Conservation (phyloP, 768 basidiomycete genomes). For the Sporobolomyces pararoseus region DNA sequence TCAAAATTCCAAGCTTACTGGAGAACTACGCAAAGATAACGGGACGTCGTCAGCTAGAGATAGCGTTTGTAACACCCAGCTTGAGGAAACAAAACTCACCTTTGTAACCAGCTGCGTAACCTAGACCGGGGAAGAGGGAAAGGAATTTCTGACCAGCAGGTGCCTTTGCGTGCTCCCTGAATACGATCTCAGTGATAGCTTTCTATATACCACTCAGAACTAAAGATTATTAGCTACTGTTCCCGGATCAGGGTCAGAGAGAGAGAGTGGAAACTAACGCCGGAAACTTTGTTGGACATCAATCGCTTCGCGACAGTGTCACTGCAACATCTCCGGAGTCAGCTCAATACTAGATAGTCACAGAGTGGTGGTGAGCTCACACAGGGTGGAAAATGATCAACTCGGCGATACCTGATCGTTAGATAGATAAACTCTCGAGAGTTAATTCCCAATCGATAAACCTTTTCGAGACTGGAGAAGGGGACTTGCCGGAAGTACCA, state of each 20-base stretch:
- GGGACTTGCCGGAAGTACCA: conserved; percentile 73
- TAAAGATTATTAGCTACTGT: conserved; percentile 6
- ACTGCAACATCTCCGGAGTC: conserved; percentile 50
- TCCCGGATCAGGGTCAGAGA: not conserved
- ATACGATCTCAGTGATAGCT: conserved; percentile 66
- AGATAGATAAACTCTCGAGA: not conserved
- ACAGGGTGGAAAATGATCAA: conserved; percentile 59
- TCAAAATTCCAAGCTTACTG: conserved; percentile 25
- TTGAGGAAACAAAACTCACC: not conserved
- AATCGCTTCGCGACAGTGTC: conserved; percentile 98
- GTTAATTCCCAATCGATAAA: not conserved
- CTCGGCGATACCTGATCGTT: conserved; percentile 75
- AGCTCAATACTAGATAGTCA: not conserved
- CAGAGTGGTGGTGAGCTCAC: not conserved
- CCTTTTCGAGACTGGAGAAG: not conserved
- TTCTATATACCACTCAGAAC: conserved; percentile 41
- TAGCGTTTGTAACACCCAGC: no score
- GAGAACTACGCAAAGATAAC: conserved; percentile 26
- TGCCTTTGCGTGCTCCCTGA: conserved; percentile 74
- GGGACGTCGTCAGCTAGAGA: not conserved
- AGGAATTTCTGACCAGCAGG: conserved; percentile 66
- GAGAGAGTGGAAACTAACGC: conserved; percentile 53
- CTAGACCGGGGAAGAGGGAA: conserved; percentile 95
- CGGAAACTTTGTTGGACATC: conserved; percentile 87
- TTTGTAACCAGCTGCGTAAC: conserved; percentile 98